These are phyloP conservation scores for Nepenthes mirabilis DNA, from an alignment of 148 eudicot genomes.

Conservation along the genomic window DNA sequence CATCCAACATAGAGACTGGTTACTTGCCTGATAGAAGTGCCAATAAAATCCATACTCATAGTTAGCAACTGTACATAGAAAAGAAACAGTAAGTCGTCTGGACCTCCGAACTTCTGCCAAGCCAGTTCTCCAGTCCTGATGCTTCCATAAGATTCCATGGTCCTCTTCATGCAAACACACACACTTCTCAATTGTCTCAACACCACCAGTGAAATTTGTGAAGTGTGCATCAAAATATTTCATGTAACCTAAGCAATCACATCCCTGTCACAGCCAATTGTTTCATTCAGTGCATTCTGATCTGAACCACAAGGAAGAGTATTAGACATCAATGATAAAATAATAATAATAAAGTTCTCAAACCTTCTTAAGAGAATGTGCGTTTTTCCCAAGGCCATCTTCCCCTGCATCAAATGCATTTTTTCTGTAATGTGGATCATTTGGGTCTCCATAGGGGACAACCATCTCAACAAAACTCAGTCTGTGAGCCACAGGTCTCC, in stretches of 20 bases:
- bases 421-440: conserved; percentile 96
- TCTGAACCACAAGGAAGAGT: neutral
- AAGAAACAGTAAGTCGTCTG: conserved; percentile 81
- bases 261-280: conserved; percentile 42
- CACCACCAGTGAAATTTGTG: conserved; percentile 91
- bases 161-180: conserved; percentile 98
- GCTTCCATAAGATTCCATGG: conserved; percentile 95
- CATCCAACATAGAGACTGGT: neutral
- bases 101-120: conserved; percentile 94
- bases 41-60: conserved; percentile 98
- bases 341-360: neutral
- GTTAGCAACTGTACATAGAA: conserved; percentile 94
- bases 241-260: conserved; percentile 88
- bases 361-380: conserved; percentile 95
- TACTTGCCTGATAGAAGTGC: conserved; percentile 96
- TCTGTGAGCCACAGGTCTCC: conserved; percentile 91
- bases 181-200: conserved; percentile 94
- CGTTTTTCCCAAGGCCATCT: conserved; percentile 96
- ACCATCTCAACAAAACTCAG: conserved; percentile 99
- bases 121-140: conserved; percentile 99
- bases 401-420: conserved; percentile 99
- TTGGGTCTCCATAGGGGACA: conserved; percentile 98
- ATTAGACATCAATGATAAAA: neutral
- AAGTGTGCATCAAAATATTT: conserved; percentile 99
- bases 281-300: neutral